Conservation (phyloP, 1,139 yeast genomes). For the Ogataea hybrid region DNA sequence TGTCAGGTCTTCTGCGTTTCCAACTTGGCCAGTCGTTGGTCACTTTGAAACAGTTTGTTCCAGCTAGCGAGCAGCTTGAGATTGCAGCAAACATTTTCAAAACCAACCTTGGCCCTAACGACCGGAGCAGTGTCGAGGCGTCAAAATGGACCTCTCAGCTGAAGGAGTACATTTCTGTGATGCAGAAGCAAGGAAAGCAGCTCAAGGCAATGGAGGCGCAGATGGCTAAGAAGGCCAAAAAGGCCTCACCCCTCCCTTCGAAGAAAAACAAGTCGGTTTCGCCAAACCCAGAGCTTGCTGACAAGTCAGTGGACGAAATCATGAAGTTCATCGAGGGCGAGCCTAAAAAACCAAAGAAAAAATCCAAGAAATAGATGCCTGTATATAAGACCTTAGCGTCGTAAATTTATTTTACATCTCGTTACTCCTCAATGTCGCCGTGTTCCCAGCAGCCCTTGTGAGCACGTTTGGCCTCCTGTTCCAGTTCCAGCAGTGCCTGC, state of each 20-base stretch:
- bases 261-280: constrained; percentile 35
- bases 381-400: not conserved
- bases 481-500: constrained; percentile 41
- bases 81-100: constrained; percentile 54
- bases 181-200: constrained; percentile 23
- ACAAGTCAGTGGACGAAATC: constrained; percentile 65
- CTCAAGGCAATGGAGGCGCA: constrained; percentile 23
- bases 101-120: constrained; percentile 59
- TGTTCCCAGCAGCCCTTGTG: constrained; percentile 79
- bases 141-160: constrained; percentile 59
- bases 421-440: constrained; percentile 65
- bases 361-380: constrained; percentile 28
- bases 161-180: constrained; percentile 34
- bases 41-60: constrained; percentile 49
- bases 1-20: constrained; percentile 58
- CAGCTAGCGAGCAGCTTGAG: constrained; percentile 53
- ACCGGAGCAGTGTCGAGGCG: constrained; percentile 60
- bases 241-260: constrained; percentile 20
- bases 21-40: constrained; percentile 68
- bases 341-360: constrained; percentile 31
- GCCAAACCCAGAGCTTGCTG: constrained; percentile 55
- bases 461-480: constrained; percentile 47
- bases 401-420: not conserved
- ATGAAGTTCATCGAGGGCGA: constrained; percentile 63
- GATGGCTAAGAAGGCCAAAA: constrained; percentile 23